Conservation (phyloP, 352 stramenopile species). For the Globisporangium middletonii region DNA sequence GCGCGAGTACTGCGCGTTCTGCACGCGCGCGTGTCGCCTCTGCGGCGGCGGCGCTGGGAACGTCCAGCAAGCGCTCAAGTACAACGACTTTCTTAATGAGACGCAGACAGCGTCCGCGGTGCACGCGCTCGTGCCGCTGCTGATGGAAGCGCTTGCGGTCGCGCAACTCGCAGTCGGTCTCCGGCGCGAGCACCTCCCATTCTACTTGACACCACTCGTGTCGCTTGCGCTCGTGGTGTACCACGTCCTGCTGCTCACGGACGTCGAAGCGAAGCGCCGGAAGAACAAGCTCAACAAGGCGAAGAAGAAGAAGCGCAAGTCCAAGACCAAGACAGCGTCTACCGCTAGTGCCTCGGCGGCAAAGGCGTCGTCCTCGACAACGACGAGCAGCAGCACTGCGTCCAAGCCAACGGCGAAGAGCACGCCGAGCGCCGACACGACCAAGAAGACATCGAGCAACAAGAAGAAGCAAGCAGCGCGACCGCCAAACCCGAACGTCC, state of each 20-base stretch:
- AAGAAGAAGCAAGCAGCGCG: slow-evolving; percentile 16
- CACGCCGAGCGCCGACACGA: neutral
- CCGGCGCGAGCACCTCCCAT: slow-evolving; percentile 42
- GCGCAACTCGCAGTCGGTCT: slow-evolving; percentile 41
- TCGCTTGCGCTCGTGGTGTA: slow-evolving; percentile 10
- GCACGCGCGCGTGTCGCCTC: slow-evolving; percentile 55
- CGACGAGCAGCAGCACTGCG: neutral
- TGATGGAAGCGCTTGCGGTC: slow-evolving; percentile 36
- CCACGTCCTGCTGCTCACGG: slow-evolving; percentile 38
- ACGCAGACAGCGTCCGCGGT: slow-evolving; percentile 47
- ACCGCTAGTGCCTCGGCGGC: neutral
- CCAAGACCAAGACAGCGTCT: slow-evolving; percentile 14
- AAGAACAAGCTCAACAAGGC: slow-evolving; percentile 55
- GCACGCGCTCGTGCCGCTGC: slow-evolving; percentile 50
- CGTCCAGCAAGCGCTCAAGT: slow-evolving; percentile 64
- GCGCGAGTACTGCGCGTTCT: slow-evolving; percentile 73
- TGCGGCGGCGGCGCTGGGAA: slow-evolving; percentile 78
- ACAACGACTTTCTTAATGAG: slow-evolving; percentile 67
- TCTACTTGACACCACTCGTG: slow-evolving; percentile 33
- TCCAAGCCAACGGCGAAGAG: neutral
- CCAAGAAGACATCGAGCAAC: slow-evolving; percentile 8
- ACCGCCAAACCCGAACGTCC: slow-evolving; percentile 11
- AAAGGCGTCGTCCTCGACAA: neutral
- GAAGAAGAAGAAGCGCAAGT: slow-evolving; percentile 52
- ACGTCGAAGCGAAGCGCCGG: slow-evolving; percentile 49